These are phyloP conservation scores for Saturnispora halmiae DNA, from an alignment of 805 yeast genomes.

Conservation along the genomic window DNA sequence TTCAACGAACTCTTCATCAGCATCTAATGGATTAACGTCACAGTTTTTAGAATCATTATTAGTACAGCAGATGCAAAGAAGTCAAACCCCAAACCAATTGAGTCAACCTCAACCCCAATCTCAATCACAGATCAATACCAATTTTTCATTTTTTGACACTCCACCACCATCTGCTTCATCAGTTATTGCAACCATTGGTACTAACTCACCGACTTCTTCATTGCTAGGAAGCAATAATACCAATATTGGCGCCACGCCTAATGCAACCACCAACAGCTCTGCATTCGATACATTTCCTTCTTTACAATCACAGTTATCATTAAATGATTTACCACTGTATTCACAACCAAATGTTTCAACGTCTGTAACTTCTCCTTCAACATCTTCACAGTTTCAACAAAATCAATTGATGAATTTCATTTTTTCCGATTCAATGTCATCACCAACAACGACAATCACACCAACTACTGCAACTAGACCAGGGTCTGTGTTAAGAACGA, in stretches of 20 bases:
- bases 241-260: slow-evolving; percentile 3
- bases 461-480: neutral
- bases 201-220: slow-evolving; percentile 1
- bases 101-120: slow-evolving; percentile 9
- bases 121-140: neutral
- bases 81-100: slow-evolving; percentile 6
- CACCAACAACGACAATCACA: neutral
- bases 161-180: neutral
- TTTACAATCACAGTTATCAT: neutral
- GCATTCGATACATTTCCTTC: slow-evolving; percentile 3
- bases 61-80: slow-evolving; percentile 10
- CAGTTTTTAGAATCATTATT: slow-evolving; percentile 11
- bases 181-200: neutral
- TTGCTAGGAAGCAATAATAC: slow-evolving; percentile 2
- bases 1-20: neutral
- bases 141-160: neutral
- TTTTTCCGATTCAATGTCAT: slow-evolving; percentile 3
- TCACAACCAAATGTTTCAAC: neutral
- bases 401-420: slow-evolving; percentile 5
- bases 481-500: neutral
- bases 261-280: slow-evolving; percentile 7
- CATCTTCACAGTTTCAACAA: slow-evolving; percentile 7
- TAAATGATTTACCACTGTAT: slow-evolving; percentile 5
- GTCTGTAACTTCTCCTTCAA: neutral
- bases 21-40: slow-evolving; percentile 1